Evolutionary conservation across 768 basidiomycete species (phyloP), one percentile per base, ranked within the genome.

Genomic region (Phallus indusiatus): DNA sequence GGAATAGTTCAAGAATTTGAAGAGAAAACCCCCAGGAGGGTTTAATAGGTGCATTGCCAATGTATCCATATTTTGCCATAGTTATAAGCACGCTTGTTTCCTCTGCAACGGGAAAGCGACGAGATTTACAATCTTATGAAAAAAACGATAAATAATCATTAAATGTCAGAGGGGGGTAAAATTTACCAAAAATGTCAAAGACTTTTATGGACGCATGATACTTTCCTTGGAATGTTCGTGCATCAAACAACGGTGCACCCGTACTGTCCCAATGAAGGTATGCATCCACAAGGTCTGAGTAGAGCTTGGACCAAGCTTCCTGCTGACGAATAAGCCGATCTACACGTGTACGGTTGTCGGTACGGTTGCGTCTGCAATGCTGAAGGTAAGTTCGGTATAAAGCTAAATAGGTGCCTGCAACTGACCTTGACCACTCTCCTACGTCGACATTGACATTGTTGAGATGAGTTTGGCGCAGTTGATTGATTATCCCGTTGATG

Each of bases 1-100:
- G 20, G 51, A 56, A 69, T 0, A 64, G 17, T 22, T 61, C 56
- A 24, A 71, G 61, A 0, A 56, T 68, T 8, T 48, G 50, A 0
- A 67, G 47, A 0, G 65, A 68, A 17, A 70, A 54, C 1, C 66
- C 61, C 17, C 20, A 17, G 51, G 51, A 53, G 8, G 51, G 51
- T n/a, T 20, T n/a, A 8, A 20, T 4, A 11, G 51, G 51, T 2
- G 51, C 2, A 11, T 53, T 53, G 20, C 5, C 51, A 4, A 24
- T n/a, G 51, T 53, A 53, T 5, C 51, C 51, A 11, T 24, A 12
- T 5, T 5, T 2, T 2, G 21, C 22, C 17, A 53, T 20, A 6
- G 22, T 24, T 53, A 12, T 3, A 24, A 21, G 4, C n/a, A 53
- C 16, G 5, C 1, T 4, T n/a, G 12, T 5, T 17, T 6, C 51